A percentile compares a stretch with the other conserved stretches of the same genome.
Conservation (phyloP, 371 early-diverging fungal genomes). For the Mortierella sp. region DNA sequence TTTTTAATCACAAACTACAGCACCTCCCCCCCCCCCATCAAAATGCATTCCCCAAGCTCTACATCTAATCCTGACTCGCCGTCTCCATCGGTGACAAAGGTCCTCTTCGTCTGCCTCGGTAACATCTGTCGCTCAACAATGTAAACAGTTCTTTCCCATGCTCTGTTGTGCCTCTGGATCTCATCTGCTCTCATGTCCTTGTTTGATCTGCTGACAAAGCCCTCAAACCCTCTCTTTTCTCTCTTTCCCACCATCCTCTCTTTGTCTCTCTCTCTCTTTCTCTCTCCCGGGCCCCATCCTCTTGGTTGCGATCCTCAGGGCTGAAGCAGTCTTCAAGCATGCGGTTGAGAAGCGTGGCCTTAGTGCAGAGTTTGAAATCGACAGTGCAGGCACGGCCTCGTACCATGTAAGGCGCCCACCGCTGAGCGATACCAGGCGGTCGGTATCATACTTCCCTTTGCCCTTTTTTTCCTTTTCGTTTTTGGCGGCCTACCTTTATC, state of each 20-base stretch:
- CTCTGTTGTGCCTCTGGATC: not conserved
- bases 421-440: not conserved
- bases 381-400: conserved; percentile 89
- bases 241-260: too few species aligned
- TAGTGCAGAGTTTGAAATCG: conserved; percentile 73
- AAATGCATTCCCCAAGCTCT: conserved; percentile 16
- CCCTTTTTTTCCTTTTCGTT: not conserved
- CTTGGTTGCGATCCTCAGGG: conserved; percentile 68
- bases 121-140: conserved; percentile 85
- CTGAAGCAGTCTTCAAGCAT: conserved; percentile 90
- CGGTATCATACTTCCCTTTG: not conserved
- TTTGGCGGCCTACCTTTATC: not conserved
- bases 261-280: not conserved
- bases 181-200: not conserved
- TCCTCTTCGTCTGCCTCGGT: conserved; percentile 86
- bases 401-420: conserved; percentile 76
- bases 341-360: conserved; percentile 71
- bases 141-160: conserved; percentile 11
- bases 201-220: not conserved
- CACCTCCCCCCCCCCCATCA: not conserved
- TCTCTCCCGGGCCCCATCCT: not conserved
- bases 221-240: not conserved
- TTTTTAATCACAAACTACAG: too few species aligned
- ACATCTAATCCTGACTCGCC: too few species aligned
- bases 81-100: conserved; percentile 34